Percentiles rank a stretch among this genome's conserved stretches.
Conservation (phyloP, 768 basidiomycete genomes). For the Russula earlei region DNA sequence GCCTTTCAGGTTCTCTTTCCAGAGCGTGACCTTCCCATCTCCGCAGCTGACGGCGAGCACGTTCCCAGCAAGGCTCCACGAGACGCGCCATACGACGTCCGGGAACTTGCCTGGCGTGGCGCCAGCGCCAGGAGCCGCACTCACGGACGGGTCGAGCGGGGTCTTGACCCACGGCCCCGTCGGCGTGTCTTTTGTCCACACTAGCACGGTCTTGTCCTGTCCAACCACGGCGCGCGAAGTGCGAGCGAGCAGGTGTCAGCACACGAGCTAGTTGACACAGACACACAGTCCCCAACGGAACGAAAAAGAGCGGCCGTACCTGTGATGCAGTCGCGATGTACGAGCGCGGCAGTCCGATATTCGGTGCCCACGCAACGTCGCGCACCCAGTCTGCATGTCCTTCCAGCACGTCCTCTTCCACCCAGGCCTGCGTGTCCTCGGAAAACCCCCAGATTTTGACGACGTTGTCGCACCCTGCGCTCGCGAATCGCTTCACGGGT, state of each 20-base stretch:
- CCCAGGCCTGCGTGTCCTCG: conserved; percentile 82
- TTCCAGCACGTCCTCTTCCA: conserved; percentile 81
- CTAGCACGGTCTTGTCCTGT: conserved; percentile 75
- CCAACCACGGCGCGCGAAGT: neutral
- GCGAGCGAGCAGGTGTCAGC: neutral
- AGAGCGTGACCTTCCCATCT: conserved; percentile 94
- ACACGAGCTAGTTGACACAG: neutral
- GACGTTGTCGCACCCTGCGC: conserved; percentile 92
- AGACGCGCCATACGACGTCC: conserved; percentile 97
- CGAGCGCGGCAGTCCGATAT: conserved; percentile 86
- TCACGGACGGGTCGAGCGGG: conserved; percentile 60
- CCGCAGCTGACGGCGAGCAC: conserved; percentile 94
- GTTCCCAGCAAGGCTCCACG: conserved; percentile 95
- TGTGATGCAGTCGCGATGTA: conserved; percentile 97
- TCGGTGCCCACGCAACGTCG: conserved; percentile 98
- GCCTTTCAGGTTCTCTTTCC: conserved; percentile 97
- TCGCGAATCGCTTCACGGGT: conserved; percentile 84
- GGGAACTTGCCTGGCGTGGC: conserved; percentile 75
- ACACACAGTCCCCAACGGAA: neutral
- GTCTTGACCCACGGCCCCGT: conserved; percentile 72
- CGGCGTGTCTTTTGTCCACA: conserved; percentile 83
- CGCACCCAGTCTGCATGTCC: conserved; percentile 97
- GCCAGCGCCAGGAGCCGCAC: conserved; percentile 32
- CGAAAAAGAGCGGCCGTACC: conserved; percentile 28
- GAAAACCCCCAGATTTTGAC: conserved; percentile 91